Conservation (phyloP, 2,329 filamentous ascomycete genomes). For the Macrophomina pseudophaseolina region DNA sequence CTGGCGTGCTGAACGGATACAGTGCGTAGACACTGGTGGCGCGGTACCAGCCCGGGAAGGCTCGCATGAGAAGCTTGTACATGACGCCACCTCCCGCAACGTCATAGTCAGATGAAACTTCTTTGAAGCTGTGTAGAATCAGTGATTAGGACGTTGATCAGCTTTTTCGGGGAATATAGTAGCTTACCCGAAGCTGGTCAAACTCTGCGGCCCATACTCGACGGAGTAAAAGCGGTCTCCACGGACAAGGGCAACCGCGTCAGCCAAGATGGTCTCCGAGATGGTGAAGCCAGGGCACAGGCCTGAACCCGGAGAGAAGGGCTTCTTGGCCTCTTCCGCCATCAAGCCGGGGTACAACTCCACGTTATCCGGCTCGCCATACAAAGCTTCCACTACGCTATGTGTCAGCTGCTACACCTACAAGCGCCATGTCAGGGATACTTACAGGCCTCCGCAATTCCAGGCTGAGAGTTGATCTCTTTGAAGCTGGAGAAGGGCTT, state of each 20-base stretch:
- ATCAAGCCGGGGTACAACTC: slow-evolving; percentile 65
- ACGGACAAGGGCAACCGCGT: slow-evolving; percentile 49
- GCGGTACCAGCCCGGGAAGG: slow-evolving; percentile 33
- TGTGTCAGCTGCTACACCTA: neutral
- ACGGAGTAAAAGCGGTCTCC: slow-evolving; percentile 34
- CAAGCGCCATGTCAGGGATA: neutral
- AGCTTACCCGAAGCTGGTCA: slow-evolving; percentile 34
- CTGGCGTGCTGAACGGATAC: slow-evolving; percentile 37
- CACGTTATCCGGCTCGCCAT: slow-evolving; percentile 57
- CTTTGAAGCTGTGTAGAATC: slow-evolving; percentile 19
- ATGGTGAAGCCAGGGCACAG: slow-evolving; percentile 66
- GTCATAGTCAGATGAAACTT: slow-evolving; percentile 26
- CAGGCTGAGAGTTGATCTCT: slow-evolving; percentile 69
- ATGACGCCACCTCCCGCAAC: slow-evolving; percentile 29
- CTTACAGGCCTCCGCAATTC: slow-evolving; percentile 45
- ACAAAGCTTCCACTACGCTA: slow-evolving; percentile 50
- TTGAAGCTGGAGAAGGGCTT: slow-evolving; percentile 75
- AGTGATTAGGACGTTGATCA: neutral
- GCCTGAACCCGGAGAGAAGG: slow-evolving; percentile 54
- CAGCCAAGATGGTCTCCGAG: slow-evolving; percentile 47
- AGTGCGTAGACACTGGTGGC: slow-evolving; percentile 36
- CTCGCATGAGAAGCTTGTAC: slow-evolving; percentile 31
- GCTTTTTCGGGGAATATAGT: no score
- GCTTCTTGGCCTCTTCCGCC: slow-evolving; percentile 60
- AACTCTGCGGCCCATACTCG: slow-evolving; percentile 39